Base-by-base conservation (phyloP, 2,329 filamentous ascomycete genomes). In the Phialophora macrospora region DNA sequence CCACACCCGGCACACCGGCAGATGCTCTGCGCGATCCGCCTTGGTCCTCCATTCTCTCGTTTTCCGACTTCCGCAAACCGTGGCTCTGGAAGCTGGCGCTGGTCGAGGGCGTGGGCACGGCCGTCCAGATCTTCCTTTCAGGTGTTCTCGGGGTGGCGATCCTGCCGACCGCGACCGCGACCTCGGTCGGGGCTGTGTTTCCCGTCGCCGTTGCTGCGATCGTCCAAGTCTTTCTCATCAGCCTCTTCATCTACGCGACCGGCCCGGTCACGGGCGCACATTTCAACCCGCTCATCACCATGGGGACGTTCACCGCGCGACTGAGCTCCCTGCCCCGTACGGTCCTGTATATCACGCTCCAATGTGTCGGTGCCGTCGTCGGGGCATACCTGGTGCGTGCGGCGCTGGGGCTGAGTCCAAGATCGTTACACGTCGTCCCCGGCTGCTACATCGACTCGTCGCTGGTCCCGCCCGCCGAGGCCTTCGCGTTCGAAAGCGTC, bases 221-320 rank as follows among this genome's bases (percentile, higher is more conserved):
- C 17, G 63, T 79, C 12, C 55, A 44, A 22, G 20, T 58, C 34
- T 58, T 44, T 14, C 68, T 82, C 52, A 72, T 84, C 11, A 73
- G 81, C 0, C 70, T 83, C 0, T 81, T 84, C 70, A 82, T 85
- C 58, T 84, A 80, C 66, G 78, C 79, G 2, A 79, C 80, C 6
- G 80, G 77, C 3, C 79, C 82, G 0, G 79, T 80, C 0, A 81
- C 80, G 2, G 82, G 83, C 44, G 83, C 80, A 1, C 83, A 85
- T 69, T 73, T 85, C 62, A 85, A 84, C 68, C 83, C 83, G 1
- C 74, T 80, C 28, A 84, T 86, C 63, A 84, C 83, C 0, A 79
- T 85, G 55, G 77, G 81, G 3, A 83, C 83, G 2, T 80, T 86
- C 63, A 79, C 83, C n/a, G 78, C 80, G 1, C 79, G 82, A 0